Conservation (phyloP, 2,329 filamentous ascomycete species). For the Penicillium sp. region DNA sequence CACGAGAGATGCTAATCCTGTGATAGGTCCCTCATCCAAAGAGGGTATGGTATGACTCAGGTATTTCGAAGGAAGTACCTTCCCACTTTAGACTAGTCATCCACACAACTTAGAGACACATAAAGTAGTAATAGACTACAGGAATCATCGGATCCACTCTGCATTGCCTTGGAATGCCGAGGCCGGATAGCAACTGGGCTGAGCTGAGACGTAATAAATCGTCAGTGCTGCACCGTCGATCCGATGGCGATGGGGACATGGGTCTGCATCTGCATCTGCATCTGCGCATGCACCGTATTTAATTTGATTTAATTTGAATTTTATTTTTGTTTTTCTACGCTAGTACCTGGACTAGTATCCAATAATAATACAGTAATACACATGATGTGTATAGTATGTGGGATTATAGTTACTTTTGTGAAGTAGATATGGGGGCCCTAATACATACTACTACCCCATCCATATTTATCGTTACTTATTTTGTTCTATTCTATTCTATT, state of each 20-base stretch:
- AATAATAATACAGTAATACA: background rate
- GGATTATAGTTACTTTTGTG: no score
- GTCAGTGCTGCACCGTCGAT: slow-evolving; percentile 23
- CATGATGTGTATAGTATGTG: background rate
- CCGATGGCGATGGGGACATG: slow-evolving; percentile 8
- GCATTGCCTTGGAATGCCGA: background rate
- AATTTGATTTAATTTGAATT: background rate
- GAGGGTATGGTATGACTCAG: background rate
- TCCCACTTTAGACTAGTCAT: background rate
- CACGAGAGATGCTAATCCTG: background rate
- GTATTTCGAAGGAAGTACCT: background rate
- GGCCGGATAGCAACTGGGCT: slow-evolving; percentile 14
- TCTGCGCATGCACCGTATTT: slow-evolving; percentile 4
- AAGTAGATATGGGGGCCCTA: no score
- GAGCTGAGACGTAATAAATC: slow-evolving; percentile 24
- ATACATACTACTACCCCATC: no score
- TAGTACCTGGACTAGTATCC: background rate
- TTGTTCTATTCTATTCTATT: background rate
- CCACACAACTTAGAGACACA: no score
- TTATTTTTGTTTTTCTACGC: background rate
- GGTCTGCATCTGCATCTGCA: slow-evolving; percentile 6
- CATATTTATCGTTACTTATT: no score
- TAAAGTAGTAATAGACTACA: no score
- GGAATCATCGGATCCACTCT: background rate
- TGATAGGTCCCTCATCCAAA: background rate